These are phyloP conservation scores for Phlebopus sp. DNA, from an alignment of 1,284 basidiomycete species.

Conservation along the genomic window DNA sequence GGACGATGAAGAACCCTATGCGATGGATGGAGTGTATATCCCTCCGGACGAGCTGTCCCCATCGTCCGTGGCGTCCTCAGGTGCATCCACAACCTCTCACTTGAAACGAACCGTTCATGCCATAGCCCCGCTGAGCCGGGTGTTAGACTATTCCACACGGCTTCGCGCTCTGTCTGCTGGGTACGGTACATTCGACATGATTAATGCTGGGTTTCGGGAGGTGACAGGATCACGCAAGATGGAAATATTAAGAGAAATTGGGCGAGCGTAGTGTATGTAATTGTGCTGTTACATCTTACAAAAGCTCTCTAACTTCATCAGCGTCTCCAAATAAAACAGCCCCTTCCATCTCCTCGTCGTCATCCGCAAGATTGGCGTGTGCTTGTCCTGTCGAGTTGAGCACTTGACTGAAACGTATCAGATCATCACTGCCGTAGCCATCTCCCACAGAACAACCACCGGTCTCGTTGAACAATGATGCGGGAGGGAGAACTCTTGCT, in stretches of 20 bases:
- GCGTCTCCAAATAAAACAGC: conserved; percentile 76
- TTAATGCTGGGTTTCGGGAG: conserved; percentile 67
- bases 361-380: conserved; percentile 55
- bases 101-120: conserved; percentile 64
- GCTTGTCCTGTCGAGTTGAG: conserved; percentile 56
- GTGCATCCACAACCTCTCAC: conserved; percentile 32
- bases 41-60: conserved; percentile 74
- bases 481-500: conserved; percentile 35
- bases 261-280: conserved; percentile 48
- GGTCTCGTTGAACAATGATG: conserved; percentile 44
- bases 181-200: conserved; percentile 79
- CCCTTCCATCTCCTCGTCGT: conserved; percentile 73
- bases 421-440: conserved; percentile 40
- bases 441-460: conserved; percentile 39
- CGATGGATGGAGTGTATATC: conserved; percentile 64
- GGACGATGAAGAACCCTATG: conserved; percentile 48
- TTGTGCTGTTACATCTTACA: conserved; percentile 22
- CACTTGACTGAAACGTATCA: conserved; percentile 75
- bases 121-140: conserved; percentile 71
- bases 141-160: conserved; percentile 78
- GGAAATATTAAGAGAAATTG: conserved; percentile 75
- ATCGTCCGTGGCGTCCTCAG: conserved; percentile 39
- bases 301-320: conserved; percentile 65
- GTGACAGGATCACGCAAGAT: conserved; percentile 57
- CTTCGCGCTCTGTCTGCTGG: conserved; percentile 81